phyloP scores from a whole-genome alignment of 2,329 filamentous ascomycete genomes.

The Aspergillus floridensis region DNA sequence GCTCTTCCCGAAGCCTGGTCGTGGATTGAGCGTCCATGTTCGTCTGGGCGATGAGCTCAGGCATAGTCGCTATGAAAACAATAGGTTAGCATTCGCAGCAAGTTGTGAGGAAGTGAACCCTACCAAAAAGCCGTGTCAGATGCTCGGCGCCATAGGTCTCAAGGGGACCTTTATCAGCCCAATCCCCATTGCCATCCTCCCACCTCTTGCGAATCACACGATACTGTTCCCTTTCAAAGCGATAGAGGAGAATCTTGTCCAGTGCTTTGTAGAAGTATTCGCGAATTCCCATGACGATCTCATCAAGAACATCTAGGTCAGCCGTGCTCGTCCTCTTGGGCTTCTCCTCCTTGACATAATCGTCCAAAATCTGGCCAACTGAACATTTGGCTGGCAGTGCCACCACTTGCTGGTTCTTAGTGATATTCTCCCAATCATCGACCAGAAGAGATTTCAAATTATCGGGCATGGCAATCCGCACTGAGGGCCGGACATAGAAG shows the following conservation, averaged over 20 bases:
- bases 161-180: constrained; percentile 67
- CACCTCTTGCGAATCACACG: constrained; percentile 71
- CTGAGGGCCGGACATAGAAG: constrained; percentile 78
- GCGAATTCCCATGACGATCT: constrained; percentile 79
- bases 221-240: constrained; percentile 89
- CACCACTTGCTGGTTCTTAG: constrained; percentile 88
- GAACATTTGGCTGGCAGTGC: constrained; percentile 75
- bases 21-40: constrained; percentile 96
- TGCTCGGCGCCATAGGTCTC: constrained; percentile 95
- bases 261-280: constrained; percentile 94
- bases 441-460: constrained; percentile 88
- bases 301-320: constrained; percentile 81
- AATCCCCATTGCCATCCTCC: constrained; percentile 60
- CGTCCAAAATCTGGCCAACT: constrained; percentile 73
- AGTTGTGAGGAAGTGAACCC: constrained; percentile 26
- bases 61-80: constrained; percentile 68
- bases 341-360: constrained; percentile 71
- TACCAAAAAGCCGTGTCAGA: constrained; percentile 83
- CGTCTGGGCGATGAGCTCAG: constrained; percentile 91
- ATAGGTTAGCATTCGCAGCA: constrained; percentile 8
- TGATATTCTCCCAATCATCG: constrained; percentile 98
- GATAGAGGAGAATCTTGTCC: constrained; percentile 85
- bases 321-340: constrained; percentile 62
- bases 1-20: constrained; percentile 80
- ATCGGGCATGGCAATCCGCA: constrained; percentile 84